Evolutionary conservation across 129 eudicot species (phyloP).

Genomic region (Saussurea involucrata): DNA sequence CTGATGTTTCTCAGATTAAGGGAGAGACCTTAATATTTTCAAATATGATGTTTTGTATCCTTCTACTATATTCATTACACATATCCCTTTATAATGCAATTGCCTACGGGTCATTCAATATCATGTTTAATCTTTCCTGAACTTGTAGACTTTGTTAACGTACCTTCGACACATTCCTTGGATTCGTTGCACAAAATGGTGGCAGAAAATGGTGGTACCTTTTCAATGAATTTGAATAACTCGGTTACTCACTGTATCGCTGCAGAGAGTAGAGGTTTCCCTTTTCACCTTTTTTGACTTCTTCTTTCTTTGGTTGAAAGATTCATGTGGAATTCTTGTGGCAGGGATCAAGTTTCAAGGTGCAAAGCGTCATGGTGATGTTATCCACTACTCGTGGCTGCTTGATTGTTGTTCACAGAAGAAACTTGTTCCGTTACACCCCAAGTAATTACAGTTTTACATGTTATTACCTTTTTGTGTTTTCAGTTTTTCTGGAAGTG

Average conservation of each 20-base stretch:
- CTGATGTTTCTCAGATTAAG: constrained; percentile 76
- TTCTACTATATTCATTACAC: constrained; percentile 4
- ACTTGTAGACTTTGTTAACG: constrained; percentile 75
- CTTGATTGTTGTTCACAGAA: constrained; percentile 75
- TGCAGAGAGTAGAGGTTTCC: constrained; percentile 74
- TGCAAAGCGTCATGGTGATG: constrained; percentile 85
- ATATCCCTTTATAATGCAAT: not conserved
- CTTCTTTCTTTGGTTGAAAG: not conserved
- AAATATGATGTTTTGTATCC: constrained; percentile 84
- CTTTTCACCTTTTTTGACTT: not conserved
- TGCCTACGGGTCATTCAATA: not conserved
- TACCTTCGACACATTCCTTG: constrained; percentile 59
- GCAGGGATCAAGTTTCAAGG: constrained; percentile 94
- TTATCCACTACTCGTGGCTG: constrained; percentile 89
- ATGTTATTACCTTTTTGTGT: not conserved
- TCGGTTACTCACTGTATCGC: constrained; percentile 93
- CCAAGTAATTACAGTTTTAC: constrained; percentile 49
- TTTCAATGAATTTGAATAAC: constrained; percentile 90
- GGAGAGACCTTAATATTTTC: constrained; percentile 68
- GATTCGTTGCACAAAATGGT: constrained; percentile 84
- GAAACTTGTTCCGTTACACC: constrained; percentile 75
- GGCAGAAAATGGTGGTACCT: constrained; percentile 87
- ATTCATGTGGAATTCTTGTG: not conserved
- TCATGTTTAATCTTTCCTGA: constrained; percentile 39
- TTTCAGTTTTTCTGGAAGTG: constrained; percentile 1